Percentiles rank a stretch among this genome's conserved stretches.
These are phyloP conservation scores for Sphaceloma murrayae DNA, from an alignment of 2,329 filamentous ascomycete species.

Conservation along the genomic window DNA sequence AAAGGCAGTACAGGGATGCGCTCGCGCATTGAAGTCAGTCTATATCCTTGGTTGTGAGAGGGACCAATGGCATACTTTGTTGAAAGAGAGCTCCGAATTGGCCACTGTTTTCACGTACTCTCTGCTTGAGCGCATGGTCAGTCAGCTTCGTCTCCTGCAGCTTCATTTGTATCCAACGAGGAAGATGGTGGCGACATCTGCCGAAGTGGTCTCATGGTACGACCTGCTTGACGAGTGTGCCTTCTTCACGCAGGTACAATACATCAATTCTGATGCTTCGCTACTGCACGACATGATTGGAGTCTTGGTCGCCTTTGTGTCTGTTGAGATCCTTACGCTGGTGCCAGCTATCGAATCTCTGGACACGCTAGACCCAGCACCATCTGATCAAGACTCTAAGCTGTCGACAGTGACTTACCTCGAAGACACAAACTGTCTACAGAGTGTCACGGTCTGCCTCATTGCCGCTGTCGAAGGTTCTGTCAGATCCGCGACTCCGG, in stretches of 20 bases:
- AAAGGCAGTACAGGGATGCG: too few relatives aligned
- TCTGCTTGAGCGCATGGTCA: constrained; percentile 59
- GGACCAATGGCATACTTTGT: constrained; percentile 40
- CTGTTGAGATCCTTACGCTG: constrained; percentile 62
- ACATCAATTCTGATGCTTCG: constrained; percentile 23
- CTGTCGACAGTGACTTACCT: constrained; percentile 49
- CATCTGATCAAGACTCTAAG: constrained; percentile 21
- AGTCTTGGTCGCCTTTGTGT: constrained; percentile 59
- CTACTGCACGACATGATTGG: constrained; percentile 40
- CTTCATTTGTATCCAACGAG: constrained; percentile 31
- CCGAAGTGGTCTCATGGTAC: constrained; percentile 62
- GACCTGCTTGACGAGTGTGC: constrained; percentile 55
- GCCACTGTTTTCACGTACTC: constrained; percentile 55
- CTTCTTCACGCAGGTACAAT: constrained; percentile 58
- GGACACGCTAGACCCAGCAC: constrained; percentile 4
- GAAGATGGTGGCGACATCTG: constrained; percentile 22
- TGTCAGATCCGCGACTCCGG: constrained; percentile 57
- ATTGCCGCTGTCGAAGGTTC: constrained; percentile 48
- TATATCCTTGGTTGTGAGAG: constrained; percentile 30
- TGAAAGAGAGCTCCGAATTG: constrained; percentile 44
- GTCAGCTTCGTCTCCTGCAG: constrained; percentile 47
- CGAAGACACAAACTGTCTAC: constrained; percentile 58
- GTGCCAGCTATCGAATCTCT: constrained; percentile 50
- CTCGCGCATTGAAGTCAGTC: too few relatives aligned
- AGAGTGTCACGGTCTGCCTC: constrained; percentile 63